A percentile compares a stretch with the other conserved stretches of the same genome.
These are phyloP conservation scores for Entoloma clypeatum DNA, from an alignment of 1,284 basidiomycete genomes.

Conservation along the genomic window DNA sequence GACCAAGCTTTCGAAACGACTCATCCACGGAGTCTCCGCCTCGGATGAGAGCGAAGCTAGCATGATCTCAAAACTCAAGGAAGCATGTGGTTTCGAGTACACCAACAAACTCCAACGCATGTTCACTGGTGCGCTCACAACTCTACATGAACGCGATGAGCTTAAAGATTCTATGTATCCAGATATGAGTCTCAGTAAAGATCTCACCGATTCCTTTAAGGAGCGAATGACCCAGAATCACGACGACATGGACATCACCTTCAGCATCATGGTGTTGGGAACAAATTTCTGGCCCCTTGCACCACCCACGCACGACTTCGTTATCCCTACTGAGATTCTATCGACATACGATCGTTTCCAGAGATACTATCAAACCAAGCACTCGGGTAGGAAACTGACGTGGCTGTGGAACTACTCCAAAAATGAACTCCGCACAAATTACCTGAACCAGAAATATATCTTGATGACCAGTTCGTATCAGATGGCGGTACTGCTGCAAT, in stretches of 20 bases:
- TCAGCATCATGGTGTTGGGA: constrained; percentile 91
- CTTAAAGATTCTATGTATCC: background rate
- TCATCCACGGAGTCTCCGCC: constrained; percentile 90
- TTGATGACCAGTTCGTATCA: constrained; percentile 95
- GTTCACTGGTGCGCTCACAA: constrained; percentile 77
- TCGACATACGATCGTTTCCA: constrained; percentile 90
- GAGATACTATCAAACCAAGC: constrained; percentile 92
- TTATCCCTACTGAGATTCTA: constrained; percentile 85
- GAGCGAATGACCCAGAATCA: constrained; percentile 88
- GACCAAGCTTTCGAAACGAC: constrained; percentile 92
- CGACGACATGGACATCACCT: constrained; percentile 84
- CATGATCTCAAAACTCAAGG: constrained; percentile 99
- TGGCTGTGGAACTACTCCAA: constrained; percentile 99
- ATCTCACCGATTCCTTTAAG: constrained; percentile 95
- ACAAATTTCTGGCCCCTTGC: constrained; percentile 97
- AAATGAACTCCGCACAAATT: constrained; percentile 93
- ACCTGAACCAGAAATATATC: constrained; percentile 93
- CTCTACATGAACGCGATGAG: background rate
- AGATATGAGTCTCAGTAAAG: constrained; percentile 97
- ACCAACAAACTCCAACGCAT: constrained; percentile 97
- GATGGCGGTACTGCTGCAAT: constrained; percentile 91
- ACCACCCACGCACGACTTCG: constrained; percentile 81
- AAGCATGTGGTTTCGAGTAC: constrained; percentile 98
- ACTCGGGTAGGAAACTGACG: constrained; percentile 91
- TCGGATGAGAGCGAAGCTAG: constrained; percentile 97